Percentiles rank a stretch among this genome's conserved stretches.
phyloP scores from a whole-genome alignment of 1,284 basidiomycete species.

The Sanghuangporus sanghuang region DNA sequence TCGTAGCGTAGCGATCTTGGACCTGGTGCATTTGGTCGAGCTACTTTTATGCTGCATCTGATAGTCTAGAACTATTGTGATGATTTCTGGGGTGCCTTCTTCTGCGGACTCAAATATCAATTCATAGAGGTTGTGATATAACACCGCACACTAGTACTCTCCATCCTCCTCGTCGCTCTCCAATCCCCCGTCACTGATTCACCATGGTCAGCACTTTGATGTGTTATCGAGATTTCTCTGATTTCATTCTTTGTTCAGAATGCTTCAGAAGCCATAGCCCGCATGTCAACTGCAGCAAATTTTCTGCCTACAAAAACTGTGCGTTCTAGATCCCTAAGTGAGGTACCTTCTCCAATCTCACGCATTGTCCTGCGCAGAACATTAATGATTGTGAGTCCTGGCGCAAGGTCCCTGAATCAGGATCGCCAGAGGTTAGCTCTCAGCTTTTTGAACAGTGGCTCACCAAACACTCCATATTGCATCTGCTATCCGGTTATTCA shows the following conservation, averaged over 20 bases:
- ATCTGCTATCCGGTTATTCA: background rate
- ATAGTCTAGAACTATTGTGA: background rate
- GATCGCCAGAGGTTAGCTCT: constrained; percentile 15
- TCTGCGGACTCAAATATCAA: background rate
- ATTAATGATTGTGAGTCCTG: constrained; percentile 7
- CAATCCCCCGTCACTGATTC: background rate
- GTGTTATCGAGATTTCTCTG: background rate
- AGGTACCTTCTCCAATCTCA: background rate
- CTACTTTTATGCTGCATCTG: background rate
- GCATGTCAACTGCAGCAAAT: background rate
- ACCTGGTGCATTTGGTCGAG: too few species aligned
- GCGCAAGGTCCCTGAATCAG: background rate
- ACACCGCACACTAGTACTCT: background rate
- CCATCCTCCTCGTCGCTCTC: background rate
- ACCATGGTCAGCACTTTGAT: background rate
- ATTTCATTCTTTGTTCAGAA: background rate
- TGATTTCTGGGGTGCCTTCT: background rate
- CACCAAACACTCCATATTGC: background rate
- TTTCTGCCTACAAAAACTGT: background rate
- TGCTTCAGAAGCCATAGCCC: background rate
- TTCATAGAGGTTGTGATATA: background rate
- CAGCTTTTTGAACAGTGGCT: background rate
- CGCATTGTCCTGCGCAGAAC: background rate
- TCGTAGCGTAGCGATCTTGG: too few species aligned
- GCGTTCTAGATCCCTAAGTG: background rate